phyloP scores from a whole-genome alignment of 2,329 filamentous ascomycete species.

The Falciphora oryzae region DNA sequence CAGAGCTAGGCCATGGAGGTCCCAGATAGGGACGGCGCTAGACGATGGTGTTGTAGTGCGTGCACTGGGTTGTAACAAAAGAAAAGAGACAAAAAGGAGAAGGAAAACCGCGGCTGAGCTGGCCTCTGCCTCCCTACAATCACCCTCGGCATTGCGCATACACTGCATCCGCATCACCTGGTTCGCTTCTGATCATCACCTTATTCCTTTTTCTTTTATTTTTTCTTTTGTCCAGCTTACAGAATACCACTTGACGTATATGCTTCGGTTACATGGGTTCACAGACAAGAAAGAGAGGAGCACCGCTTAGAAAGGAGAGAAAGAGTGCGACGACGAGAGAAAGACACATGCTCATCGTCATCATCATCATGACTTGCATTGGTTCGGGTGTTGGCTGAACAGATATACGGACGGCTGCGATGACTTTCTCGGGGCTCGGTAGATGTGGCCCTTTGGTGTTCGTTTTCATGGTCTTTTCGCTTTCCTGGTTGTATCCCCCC shows the following conservation, averaged over 20 bases:
- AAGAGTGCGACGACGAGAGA: not conserved
- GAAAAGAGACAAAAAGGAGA: not conserved
- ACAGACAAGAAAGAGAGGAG: not conserved
- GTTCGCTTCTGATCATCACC: not conserved
- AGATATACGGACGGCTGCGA: no score
- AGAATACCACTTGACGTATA: not conserved
- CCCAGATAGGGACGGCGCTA: not conserved
- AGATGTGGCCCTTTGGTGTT: no score
- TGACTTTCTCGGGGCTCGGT: no score
- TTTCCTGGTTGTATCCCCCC: no score
- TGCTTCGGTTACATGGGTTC: not conserved
- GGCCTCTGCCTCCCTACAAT: not conserved
- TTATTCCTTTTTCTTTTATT: not conserved
- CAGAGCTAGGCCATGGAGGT: conserved; percentile 3
- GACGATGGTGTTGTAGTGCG: not conserved
- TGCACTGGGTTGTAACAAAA: not conserved
- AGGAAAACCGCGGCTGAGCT: not conserved
- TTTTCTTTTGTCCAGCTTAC: not conserved
- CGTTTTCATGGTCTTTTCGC: no score
- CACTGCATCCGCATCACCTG: not conserved
- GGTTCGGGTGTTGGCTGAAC: no score
- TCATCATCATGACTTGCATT: no score
- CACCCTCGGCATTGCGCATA: no score
- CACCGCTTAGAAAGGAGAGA: not conserved
- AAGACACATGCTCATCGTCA: no score